Evolutionary conservation across 352 stramenopile genomes (phyloP), one percentile per base, ranked within the genome.

Genomic region (Phytophthora megakarya): DNA sequence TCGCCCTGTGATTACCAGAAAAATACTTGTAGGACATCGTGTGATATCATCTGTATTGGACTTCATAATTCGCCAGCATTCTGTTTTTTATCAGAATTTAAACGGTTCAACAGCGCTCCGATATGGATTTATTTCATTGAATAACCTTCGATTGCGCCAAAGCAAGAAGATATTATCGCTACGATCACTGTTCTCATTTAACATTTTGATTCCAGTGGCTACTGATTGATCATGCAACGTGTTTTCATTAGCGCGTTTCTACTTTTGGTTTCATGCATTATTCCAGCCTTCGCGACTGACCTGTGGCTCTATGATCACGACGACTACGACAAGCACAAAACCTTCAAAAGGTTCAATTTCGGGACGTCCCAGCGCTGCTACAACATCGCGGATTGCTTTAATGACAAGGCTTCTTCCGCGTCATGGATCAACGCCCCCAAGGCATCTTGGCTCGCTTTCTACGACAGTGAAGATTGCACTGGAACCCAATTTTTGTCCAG

Each of bases 281-380:
- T 49, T 15, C 16, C 28, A 7, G 11, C 44, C 5, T 16, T 19
- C 7, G 59, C 65, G 6, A 69, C 59, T 3, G 51, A 69, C 33
- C 37, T 73, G 35, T 73, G 65, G 59, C 12, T 70, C 7, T 73
- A 59, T 12, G 22, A 59, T 6, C 21, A 69, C 52, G 42, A 70
- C 46, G 35, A 69, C 53, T 73, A 62, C 40, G 28, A 46, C 65
- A 73, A 69, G 13, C 45, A 61, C 32, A 61, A 65, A 48, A 61
- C 19, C 12, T 73, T 73, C 53, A 73, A 73, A 40, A 37, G 33
- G 40, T 70, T 70, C 23, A 65, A 65, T 21, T 73, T 73, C n/a
- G 46, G 58, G 3, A 65, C 45, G 5, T 54, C 52, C 1, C 58
- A 72, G 40, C 58, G 65, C 45, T 69, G 65, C 59, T 69, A 72